These are phyloP conservation scores for Alternaria novae-zelandiae DNA, from an alignment of 2,329 filamentous ascomycete genomes.

Conservation along the genomic window DNA sequence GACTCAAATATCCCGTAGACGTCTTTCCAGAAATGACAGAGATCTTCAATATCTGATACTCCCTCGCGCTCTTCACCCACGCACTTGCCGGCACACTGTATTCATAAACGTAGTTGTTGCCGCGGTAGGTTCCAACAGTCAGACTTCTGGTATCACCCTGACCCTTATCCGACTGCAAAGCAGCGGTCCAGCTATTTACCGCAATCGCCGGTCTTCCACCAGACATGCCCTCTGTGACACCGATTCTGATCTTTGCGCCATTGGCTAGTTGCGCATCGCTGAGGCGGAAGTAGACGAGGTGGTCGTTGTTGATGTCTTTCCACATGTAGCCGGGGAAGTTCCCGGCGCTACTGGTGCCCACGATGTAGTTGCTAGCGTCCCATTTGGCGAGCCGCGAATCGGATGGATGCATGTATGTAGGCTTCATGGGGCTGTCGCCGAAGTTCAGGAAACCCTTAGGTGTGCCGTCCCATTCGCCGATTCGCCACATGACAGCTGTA, in stretches of 20 bases:
- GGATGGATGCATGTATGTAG: conserved; percentile 52
- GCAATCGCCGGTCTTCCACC: conserved; percentile 25
- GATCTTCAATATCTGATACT: conserved; percentile 29
- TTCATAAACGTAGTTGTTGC: conserved; percentile 32
- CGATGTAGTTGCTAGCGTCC: conserved; percentile 26
- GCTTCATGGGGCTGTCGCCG: conserved; percentile 49
- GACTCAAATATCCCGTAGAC: conserved; percentile 26
- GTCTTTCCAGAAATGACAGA: conserved; percentile 28
- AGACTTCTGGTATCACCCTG: conserved; percentile 28
- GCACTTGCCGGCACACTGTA: conserved; percentile 31
- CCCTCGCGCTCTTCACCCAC: conserved; percentile 22
- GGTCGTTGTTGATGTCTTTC: conserved; percentile 52
- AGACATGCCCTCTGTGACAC: conserved; percentile 27
- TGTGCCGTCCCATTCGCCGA: conserved; percentile 69
- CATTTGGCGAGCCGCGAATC: conserved; percentile 40
- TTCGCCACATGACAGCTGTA: conserved; percentile 62
- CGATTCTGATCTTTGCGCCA: conserved; percentile 27
- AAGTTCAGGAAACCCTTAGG: conserved; percentile 63
- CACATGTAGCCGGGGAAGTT: conserved; percentile 53
- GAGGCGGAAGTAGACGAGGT: conserved; percentile 51
- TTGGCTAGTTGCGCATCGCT: conserved; percentile 27
- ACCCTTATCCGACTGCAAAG: conserved; percentile 20
- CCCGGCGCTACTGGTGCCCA: conserved; percentile 18
- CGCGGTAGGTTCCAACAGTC: conserved; percentile 32
- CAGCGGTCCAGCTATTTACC: conserved; percentile 24